Base-by-base conservation (phyloP, 2,329 filamentous ascomycete genomes). In the Ceratocystiopsis minuta region DNA sequence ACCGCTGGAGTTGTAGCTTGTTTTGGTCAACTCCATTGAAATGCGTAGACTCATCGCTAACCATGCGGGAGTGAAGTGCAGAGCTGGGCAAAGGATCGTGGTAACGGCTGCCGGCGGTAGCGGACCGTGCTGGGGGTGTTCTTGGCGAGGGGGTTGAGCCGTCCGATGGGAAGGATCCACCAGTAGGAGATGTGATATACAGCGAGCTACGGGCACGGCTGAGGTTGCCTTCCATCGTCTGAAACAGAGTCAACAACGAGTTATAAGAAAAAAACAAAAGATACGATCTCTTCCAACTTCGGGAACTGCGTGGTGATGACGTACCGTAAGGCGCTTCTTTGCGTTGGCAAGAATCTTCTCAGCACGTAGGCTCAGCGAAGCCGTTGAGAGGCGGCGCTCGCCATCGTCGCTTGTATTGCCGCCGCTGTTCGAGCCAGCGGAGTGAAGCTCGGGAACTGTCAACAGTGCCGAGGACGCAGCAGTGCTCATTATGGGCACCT, bases 151-250 rank as follows among this genome's bases (percentile, higher is more conserved):
- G 66, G 1, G 67, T 70, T 16, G 70, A 72, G 11, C 60, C 60
- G 44, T 66, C 64, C 2, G 68, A 72, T 3, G 52, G 50, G 38
- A 84, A 75, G 0, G 67, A 63, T 34, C 78, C 83, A 46, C 76
- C 80, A 49, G 77, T 75, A 15, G 80, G 78, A 14, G 67, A 62
- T 18, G 65, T 68, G 16, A 73, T 63, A 43, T 84, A 77, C 9
- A 65, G 58, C 3, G 72, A 83, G 53, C 72, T 84, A 7, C 81
- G 79, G 35, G 77, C 87, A 46, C 84, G 78, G 44, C 71, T 78
- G 16, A 95, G 66, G 51, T 95, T 95, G 34, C 80, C 85, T 60
- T 95, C 88, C 86, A 95, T 94, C 31, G 83, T 81, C 85, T 92
- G 24, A 28, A 28, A 31, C 0, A 38, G 17, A 31, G 13, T 17